Evolutionary conservation across 2,329 filamentous ascomycete genomes (phyloP).

Genomic region (Monosporascus sp.): DNA sequence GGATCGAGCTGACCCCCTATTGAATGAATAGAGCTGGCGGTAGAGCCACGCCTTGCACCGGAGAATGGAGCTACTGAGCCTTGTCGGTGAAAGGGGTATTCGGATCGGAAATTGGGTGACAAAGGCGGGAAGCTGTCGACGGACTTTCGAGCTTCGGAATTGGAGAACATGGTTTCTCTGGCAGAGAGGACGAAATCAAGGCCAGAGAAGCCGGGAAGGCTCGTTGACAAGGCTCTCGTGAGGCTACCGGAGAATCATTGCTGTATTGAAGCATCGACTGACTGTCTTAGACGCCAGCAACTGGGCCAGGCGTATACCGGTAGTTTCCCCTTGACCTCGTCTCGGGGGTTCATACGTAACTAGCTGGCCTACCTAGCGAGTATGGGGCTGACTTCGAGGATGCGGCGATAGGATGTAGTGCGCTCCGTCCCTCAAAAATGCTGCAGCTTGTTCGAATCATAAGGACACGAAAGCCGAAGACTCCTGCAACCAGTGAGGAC

Average conservation of each 20-base stretch:
- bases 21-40: slow-evolving; percentile 81
- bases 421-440: background rate
- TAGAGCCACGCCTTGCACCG: slow-evolving; percentile 66
- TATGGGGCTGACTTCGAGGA: too few species aligned
- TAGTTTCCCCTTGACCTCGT: background rate
- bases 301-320: background rate
- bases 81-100: slow-evolving; percentile 55
- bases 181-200: slow-evolving; percentile 9
- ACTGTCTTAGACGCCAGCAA: slow-evolving; percentile 14
- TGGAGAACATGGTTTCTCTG: slow-evolving; percentile 52
- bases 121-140: slow-evolving; percentile 58
- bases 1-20: slow-evolving; percentile 79
- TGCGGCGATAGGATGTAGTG: background rate
- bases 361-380: background rate
- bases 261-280: slow-evolving; percentile 22
- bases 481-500: background rate
- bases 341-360: background rate
- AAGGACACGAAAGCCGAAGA: background rate
- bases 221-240: slow-evolving; percentile 30
- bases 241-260: slow-evolving; percentile 47
- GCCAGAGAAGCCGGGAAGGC: slow-evolving; percentile 30
- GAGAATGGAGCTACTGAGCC: slow-evolving; percentile 42
- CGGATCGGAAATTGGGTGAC: slow-evolving; percentile 45
- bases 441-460: background rate
- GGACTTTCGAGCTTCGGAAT: slow-evolving; percentile 56